Evolutionary conservation across 192 early-diverging fungal genomes (phyloP), one percentile per base, ranked within the genome.

Genomic region (Podila epigama): DNA sequence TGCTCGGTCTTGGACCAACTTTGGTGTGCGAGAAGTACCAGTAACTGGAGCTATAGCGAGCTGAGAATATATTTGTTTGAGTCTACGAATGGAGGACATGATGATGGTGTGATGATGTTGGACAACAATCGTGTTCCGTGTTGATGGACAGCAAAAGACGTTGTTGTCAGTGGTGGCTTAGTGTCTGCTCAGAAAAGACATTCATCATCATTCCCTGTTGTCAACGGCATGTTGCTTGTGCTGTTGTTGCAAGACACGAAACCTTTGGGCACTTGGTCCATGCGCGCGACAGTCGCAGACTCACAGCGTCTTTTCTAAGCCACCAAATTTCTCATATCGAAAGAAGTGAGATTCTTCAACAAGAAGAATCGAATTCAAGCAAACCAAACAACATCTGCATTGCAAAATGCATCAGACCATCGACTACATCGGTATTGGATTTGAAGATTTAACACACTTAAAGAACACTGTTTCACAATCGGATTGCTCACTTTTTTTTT

Each of bases 21-120:
- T 35, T 35, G 16, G 12, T 59, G 35, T 51, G 16, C 8, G 58
- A 1, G 31, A 60, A 22, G 42, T 15, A 42, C n/a, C 20, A 5
- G 58, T 13, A 1, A 51, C 18, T 25, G 57, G 36, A 1, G 63
- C 25, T 31, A 40, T 61, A 51, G 44, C 25, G 37, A 68, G 66
- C 29, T 68, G 61, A 5, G 60, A 57, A 9, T 56, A 72, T 8
- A 77, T 27, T 50, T 77, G 73, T 4, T 60, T 60, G 9, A 77
- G 5, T 25, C 73, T 52, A 12, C 64, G 73, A 35, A 64, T 68
- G 50, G 73, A 57, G 1, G 60, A 36, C 73, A 77, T 77, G 20
- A 34, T 28, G 52, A 28, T n/a, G n/a, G n/a, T n/a, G n/a, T n/a
- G n/a, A n/a, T n/a, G 25, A 54, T 16, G 52, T 31, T 15, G 28